Evolutionary conservation across 768 basidiomycete genomes (phyloP).

Genomic region (Chiua virens): DNA sequence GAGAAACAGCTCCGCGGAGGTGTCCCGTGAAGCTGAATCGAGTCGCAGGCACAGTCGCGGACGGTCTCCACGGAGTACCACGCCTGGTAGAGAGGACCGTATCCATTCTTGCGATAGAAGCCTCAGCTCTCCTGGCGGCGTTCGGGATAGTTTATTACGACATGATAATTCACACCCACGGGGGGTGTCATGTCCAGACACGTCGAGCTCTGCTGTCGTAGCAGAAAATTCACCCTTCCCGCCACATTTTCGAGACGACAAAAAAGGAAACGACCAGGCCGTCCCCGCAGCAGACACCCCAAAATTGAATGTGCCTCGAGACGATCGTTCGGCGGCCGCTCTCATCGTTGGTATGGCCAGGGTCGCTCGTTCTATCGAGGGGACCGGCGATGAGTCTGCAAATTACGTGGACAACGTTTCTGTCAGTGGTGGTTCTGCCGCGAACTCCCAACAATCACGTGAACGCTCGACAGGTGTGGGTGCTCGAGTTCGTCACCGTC

Average conservation of each 20-base stretch:
- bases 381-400: background rate
- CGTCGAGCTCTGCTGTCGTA: background rate
- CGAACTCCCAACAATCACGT: conserved; percentile 17
- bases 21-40: background rate
- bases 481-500: conserved; percentile 29
- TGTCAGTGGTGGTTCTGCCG: conserved; percentile 16
- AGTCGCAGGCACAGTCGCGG: conserved; percentile 1
- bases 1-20: conserved; percentile 8
- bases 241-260: background rate
- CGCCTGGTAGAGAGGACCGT: conserved; percentile 2
- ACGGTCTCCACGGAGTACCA: conserved; percentile 1
- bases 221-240: background rate
- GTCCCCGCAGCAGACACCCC: background rate
- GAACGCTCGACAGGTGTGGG: conserved; percentile 17
- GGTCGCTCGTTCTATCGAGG: background rate
- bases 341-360: background rate
- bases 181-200: background rate
- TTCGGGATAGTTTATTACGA: background rate
- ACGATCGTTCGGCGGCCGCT: conserved; percentile 2
- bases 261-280: conserved; percentile 9
- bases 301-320: background rate
- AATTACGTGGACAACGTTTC: conserved; percentile 10
- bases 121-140: background rate
- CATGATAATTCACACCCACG: background rate
- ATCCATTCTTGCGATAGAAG: background rate